Evolutionary conservation across 768 basidiomycete genomes (phyloP).

Genomic region (Cubamyces lactineus): DNA sequence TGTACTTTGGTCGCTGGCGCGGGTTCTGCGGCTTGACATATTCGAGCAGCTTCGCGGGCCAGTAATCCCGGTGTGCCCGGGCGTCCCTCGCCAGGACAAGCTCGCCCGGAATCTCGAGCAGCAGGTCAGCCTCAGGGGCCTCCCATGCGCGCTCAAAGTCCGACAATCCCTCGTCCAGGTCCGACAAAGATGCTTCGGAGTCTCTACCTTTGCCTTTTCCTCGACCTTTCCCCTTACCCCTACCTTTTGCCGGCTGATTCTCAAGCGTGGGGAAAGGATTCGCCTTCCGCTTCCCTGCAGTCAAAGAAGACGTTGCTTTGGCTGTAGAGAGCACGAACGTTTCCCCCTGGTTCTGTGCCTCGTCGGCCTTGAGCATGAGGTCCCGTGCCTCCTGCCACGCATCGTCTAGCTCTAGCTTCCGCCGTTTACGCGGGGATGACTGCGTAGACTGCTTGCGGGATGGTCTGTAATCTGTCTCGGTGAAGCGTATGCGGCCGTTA

Average conservation of each 20-base stretch:
- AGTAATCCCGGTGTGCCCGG: slow-evolving; percentile 46
- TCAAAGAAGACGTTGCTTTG: neutral
- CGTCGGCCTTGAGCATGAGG: slow-evolving; percentile 46
- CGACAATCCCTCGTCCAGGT: neutral
- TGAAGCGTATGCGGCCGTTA: slow-evolving; percentile 47
- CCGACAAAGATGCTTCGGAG: neutral
- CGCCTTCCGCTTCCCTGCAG: neutral
- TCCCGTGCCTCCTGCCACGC: slow-evolving; percentile 54
- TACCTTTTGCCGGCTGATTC: neutral
- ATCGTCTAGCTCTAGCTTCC: slow-evolving; percentile 40
- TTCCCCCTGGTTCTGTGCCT: slow-evolving; percentile 51
- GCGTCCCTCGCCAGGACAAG: slow-evolving; percentile 56
- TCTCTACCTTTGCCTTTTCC: neutral
- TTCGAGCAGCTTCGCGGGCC: slow-evolving; percentile 66
- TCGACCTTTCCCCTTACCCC: slow-evolving; percentile 8
- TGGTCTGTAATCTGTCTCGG: slow-evolving; percentile 38
- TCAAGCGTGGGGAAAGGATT: slow-evolving; percentile 6
- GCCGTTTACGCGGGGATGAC: slow-evolving; percentile 50
- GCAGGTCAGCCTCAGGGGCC: slow-evolving; percentile 50
- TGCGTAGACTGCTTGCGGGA: slow-evolving; percentile 14
- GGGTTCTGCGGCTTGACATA: slow-evolving; percentile 51
- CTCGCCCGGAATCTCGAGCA: slow-evolving; percentile 68
- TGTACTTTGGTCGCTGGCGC: slow-evolving; percentile 50
- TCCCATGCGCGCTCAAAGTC: slow-evolving; percentile 34
- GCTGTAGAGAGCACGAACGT: slow-evolving; percentile 39